These are phyloP conservation scores for Hebeloma cylindrosporum DNA, from an alignment of 768 basidiomycete genomes.

Conservation along the genomic window DNA sequence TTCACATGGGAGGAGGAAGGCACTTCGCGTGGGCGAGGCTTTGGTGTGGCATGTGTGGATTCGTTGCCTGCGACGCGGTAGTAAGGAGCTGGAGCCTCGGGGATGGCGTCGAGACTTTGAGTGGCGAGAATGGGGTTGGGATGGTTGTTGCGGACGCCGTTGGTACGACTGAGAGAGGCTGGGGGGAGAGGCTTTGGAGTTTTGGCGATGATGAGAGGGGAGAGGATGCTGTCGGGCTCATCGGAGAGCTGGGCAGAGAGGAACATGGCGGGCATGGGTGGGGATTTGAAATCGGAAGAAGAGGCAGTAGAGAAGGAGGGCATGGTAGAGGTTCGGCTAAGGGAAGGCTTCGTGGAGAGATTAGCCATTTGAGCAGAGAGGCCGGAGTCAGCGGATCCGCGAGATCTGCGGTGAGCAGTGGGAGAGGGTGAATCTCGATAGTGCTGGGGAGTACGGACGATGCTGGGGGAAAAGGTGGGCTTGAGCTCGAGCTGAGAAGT, in stretches of 20 bases:
- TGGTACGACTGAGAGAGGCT: conserved; percentile 19
- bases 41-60: not conserved
- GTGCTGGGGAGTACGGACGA: conserved; percentile 68
- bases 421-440: conserved; percentile 34
- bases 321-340: conserved; percentile 37
- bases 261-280: conserved; percentile 19
- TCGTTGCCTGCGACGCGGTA: not conserved
- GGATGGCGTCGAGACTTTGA: conserved; percentile 40
- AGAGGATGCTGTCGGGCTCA: conserved; percentile 47
- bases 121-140: conserved; percentile 34
- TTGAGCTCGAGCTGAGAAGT: conserved; percentile 54
- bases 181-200: conserved; percentile 31
- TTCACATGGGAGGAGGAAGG: too few relatives aligned
- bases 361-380: conserved; percentile 23
- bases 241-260: conserved; percentile 35
- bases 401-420: conserved; percentile 19
- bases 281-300: conserved; percentile 17
- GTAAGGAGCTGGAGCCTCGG: conserved; percentile 25
- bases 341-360: conserved; percentile 17
- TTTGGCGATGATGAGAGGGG: conserved; percentile 40
- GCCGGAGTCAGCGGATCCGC: conserved; percentile 14
- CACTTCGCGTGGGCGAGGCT: not conserved
- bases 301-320: conserved; percentile 24
- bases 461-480: conserved; percentile 67
- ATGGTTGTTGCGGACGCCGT: conserved; percentile 19